Percentiles rank a stretch among this genome's conserved stretches.
Conservation (phyloP, 1,284 basidiomycete species). For the Tremellales sp. region DNA sequence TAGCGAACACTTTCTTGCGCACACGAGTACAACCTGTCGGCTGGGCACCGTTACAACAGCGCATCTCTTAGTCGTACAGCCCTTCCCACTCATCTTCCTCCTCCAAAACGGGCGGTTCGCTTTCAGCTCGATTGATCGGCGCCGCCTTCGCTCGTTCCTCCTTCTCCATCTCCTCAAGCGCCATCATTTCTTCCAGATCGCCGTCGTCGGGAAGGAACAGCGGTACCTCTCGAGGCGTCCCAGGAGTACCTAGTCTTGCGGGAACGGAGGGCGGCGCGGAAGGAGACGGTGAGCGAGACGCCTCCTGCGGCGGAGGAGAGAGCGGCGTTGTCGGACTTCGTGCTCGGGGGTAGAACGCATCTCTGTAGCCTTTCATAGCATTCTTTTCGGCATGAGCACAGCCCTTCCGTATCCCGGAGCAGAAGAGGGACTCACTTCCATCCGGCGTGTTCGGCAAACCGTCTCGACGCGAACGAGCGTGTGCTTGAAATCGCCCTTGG, state of each 20-base stretch:
- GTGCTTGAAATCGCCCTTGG: slow-evolving; percentile 77
- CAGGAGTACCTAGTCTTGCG: slow-evolving; percentile 2
- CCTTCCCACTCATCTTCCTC: slow-evolving; percentile 36
- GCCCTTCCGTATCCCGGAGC: not conserved
- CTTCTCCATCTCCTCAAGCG: slow-evolving; percentile 59
- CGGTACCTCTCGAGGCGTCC: slow-evolving; percentile 23
- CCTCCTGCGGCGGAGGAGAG: slow-evolving; percentile 24
- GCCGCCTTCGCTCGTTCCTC: slow-evolving; percentile 15
- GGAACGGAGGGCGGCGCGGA: not conserved
- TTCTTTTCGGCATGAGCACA: slow-evolving; percentile 17
- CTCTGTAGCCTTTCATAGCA: slow-evolving; percentile 48
- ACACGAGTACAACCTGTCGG: no score
- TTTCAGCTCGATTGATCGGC: not conserved
- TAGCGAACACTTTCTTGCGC: no score
- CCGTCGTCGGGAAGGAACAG: slow-evolving; percentile 46
- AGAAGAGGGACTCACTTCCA: slow-evolving; percentile 61
- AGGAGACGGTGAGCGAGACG: slow-evolving; percentile 8
- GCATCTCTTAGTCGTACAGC: slow-evolving; percentile 20
- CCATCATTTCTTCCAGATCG: slow-evolving; percentile 56
- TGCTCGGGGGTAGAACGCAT: slow-evolving; percentile 59
- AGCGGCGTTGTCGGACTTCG: slow-evolving; percentile 43
- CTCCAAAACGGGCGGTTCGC: slow-evolving; percentile 6
- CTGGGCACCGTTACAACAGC: no score
- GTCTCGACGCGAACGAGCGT: slow-evolving; percentile 78
- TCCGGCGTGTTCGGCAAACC: slow-evolving; percentile 72